phyloP scores from a whole-genome alignment of 2,329 filamentous ascomycete genomes.

The Lojkania enalia region DNA sequence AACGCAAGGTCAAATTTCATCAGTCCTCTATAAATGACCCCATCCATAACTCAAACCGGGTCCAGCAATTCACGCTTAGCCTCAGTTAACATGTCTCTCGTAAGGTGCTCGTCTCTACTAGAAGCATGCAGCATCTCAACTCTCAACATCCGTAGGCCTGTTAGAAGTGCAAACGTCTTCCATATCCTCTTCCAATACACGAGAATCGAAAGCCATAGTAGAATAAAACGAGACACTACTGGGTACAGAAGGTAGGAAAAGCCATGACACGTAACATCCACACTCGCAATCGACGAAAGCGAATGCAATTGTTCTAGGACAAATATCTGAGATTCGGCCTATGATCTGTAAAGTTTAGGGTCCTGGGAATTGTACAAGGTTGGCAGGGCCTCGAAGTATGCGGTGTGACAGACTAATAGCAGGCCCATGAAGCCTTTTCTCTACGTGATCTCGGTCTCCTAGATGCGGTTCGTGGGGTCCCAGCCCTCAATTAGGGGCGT shows the following conservation, averaged over 20 bases:
- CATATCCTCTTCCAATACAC: constrained; percentile 7
- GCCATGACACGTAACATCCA: too few species aligned
- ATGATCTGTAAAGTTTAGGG: constrained; percentile 12
- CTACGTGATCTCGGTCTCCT: constrained; percentile 1
- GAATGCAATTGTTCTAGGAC: constrained; percentile 7
- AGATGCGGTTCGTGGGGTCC: neutral
- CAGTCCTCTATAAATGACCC: neutral
- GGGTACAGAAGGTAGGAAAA: too few species aligned
- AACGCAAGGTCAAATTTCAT: constrained; percentile 5
- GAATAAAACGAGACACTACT: too few species aligned
- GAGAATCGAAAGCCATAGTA: constrained; percentile 1
- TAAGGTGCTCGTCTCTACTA: neutral
- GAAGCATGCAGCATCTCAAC: constrained; percentile 3
- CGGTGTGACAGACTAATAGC: constrained; percentile 6
- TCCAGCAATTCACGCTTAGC: constrained; percentile 9
- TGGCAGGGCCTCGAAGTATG: neutral
- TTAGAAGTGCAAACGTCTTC: constrained; percentile 7
- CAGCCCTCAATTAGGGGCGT: neutral
- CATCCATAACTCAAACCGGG: constrained; percentile 4
- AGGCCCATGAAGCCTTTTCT: constrained; percentile 11
- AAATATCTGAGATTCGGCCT: constrained; percentile 5
- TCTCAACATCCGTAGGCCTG: constrained; percentile 3
- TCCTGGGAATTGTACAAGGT: neutral
- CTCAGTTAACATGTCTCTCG: neutral
- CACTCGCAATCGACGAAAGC: too few species aligned